Percentiles rank a stretch among this genome's conserved stretches.
These are phyloP conservation scores for Zalerion maritima DNA, from an alignment of 495 filamentous ascomycete genomes.

Conservation along the genomic window DNA sequence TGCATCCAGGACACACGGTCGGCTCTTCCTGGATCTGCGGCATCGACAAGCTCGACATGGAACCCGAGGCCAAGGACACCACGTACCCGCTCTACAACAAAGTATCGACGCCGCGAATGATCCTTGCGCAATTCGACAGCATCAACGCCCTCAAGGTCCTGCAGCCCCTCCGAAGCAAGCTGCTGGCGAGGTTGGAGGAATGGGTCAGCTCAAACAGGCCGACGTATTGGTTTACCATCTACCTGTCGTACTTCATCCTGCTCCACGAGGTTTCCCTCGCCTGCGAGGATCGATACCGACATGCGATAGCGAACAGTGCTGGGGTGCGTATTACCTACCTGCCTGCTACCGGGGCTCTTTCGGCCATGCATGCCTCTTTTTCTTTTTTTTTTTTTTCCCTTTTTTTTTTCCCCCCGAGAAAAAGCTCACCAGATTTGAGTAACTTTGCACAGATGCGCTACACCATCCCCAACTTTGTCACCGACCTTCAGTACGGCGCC, in stretches of 20 bases:
- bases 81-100: constrained; percentile 12
- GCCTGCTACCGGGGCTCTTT: too few species aligned
- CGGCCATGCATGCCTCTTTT: too few species aligned
- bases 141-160: constrained; percentile 21
- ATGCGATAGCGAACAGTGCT: constrained; percentile 12
- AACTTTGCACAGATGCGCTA: constrained; percentile 14
- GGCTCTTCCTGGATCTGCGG: constrained; percentile 26
- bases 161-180: constrained; percentile 11
- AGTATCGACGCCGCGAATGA: constrained; percentile 26
- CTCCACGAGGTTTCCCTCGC: constrained; percentile 16
- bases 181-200: constrained; percentile 18
- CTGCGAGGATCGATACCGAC: constrained; percentile 16
- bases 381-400: not conserved
- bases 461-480: constrained; percentile 14
- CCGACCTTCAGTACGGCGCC: constrained; percentile 16
- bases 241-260: constrained; percentile 25
- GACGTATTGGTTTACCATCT: constrained; percentile 24
- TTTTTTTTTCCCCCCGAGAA: constrained; percentile 7
- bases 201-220: constrained; percentile 17
- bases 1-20: constrained; percentile 15
- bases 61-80: constrained; percentile 5
- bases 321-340: constrained; percentile 9
- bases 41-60: constrained; percentile 18
- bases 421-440: constrained; percentile 1
- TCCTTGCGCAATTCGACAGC: constrained; percentile 34